These are phyloP conservation scores for Fusarium heterosporum DNA, from an alignment of 2,329 filamentous ascomycete genomes.

Conservation along the genomic window DNA sequence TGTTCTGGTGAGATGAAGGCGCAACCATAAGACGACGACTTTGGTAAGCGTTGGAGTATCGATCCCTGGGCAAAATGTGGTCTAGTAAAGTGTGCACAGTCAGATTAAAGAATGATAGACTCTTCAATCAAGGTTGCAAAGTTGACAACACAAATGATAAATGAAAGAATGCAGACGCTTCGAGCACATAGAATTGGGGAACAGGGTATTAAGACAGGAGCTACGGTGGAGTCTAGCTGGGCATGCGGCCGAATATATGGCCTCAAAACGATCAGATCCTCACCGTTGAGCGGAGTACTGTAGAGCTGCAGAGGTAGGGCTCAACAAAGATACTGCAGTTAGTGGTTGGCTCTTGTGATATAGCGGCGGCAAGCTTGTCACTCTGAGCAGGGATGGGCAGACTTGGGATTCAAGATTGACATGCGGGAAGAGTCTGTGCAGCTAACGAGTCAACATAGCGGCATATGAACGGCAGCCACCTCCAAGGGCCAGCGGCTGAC, in stretches of 20 bases:
- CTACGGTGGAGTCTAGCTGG: constrained; percentile 42
- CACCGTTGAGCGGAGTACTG: constrained; percentile 32
- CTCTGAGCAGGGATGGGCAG: constrained; percentile 29
- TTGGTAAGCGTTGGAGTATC: constrained; percentile 21
- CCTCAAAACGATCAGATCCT: constrained; percentile 42
- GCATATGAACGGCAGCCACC: constrained; percentile 22
- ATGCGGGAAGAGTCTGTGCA: constrained; percentile 46
- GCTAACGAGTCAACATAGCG: constrained; percentile 30
- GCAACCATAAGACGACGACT: constrained; percentile 7
- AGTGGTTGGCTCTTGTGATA: constrained; percentile 40
- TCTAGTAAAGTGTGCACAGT: constrained; percentile 10
- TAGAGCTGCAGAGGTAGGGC: constrained; percentile 34
- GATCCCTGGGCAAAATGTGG: background rate
- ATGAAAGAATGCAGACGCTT: constrained; percentile 34
- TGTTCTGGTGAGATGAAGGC: constrained; percentile 4
- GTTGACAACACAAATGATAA: constrained; percentile 21
- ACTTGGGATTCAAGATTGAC: constrained; percentile 47
- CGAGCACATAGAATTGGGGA: constrained; percentile 24
- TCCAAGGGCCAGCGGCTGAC: constrained; percentile 58
- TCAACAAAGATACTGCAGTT: constrained; percentile 33
- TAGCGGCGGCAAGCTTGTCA: constrained; percentile 42
- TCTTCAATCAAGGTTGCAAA: constrained; percentile 29
- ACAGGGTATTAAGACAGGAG: constrained; percentile 43
- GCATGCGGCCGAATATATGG: constrained; percentile 45
- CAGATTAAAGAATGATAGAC: constrained; percentile 45